phyloP scores from a whole-genome alignment of 2,329 filamentous ascomycete genomes.

The Thermoascus crustaceus region DNA sequence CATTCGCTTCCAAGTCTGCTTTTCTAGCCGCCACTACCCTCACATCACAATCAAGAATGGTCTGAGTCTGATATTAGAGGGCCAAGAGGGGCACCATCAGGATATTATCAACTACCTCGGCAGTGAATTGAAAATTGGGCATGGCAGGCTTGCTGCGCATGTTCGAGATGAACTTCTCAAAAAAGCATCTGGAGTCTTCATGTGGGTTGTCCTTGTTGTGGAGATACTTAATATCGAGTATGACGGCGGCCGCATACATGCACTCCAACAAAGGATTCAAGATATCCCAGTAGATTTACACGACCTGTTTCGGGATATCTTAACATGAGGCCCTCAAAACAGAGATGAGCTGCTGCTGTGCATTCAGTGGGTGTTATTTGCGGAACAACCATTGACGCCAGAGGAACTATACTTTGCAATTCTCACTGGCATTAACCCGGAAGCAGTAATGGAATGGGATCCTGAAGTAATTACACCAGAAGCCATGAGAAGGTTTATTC shows the following conservation, averaged over 20 bases:
- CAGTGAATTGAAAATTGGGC: conserved; percentile 11
- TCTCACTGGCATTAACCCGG: conserved; percentile 15
- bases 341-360: too few relatives aligned
- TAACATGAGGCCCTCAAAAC: conserved; percentile 6
- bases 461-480: conserved; percentile 6
- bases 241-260: conserved; percentile 15
- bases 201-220: conserved; percentile 42
- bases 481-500: conserved; percentile 11
- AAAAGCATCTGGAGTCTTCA: conserved; percentile 38
- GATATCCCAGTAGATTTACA: conserved; percentile 24
- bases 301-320: conserved; percentile 11
- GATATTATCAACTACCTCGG: conserved; percentile 18
- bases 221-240: conserved; percentile 39
- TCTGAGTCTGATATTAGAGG: conserved; percentile 30
- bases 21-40: conserved; percentile 41
- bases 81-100: conserved; percentile 28
- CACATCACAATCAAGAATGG: conserved; percentile 26
- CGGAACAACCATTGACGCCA: conserved; percentile 8
- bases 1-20: conserved; percentile 23
- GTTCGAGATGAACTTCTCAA: conserved; percentile 25
- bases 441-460: conserved; percentile 3
- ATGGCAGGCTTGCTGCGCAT: conserved; percentile 13
- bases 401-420: conserved; percentile 13
- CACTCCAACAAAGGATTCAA: conserved; percentile 20
- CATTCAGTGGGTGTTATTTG: conserved; percentile 10